Base-by-base conservation (phyloP, 352 stramenopile genomes). In the Globisporangium heterothallicum region DNA sequence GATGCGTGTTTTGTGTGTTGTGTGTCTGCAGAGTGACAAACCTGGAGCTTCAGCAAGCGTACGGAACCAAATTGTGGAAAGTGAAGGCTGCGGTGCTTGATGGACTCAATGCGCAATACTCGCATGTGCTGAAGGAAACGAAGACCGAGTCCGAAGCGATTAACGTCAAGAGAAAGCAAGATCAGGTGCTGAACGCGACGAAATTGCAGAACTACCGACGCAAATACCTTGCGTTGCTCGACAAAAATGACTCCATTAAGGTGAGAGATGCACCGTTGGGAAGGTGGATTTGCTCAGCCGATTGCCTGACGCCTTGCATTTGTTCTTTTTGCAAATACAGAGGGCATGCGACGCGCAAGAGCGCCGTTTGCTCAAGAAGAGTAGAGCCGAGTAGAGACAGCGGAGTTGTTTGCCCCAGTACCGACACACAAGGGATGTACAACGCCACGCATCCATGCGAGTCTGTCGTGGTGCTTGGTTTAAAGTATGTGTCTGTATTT, bases 1-100 rank as follows among this genome's bases (percentile, higher is more conserved):
- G n/a, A n/a, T 18, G 22, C 24, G 16, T 40, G n/a, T 19, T 48
- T 30, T 51, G 21, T 24, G 16, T 38, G 3, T 10, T 48, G n/a
- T 29, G 10, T 21, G n/a, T 29, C 21, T 40, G 41, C 61, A 79
- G 73, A n/a, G 73, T 89, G 12, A 58, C 76, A 34, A 90, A 85
- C 63, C 54, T 92, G 27, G 81, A 92, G 58, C 67, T 92, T 29
- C 69, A 87, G 52, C 80, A 92, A 38, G 65, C 66, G 22, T 92
- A 90, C 50, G 78, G 77, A 7, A 66, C 77, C 10, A 86, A 87
- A 46, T 51, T 85, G 36, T 78, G 65, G 56, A 88, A 92, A 53
- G 62, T 77, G 12, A 70, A 76, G 1, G 70, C 75, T 0, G 69
- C 74, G 6, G 56, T 90, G n/a, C 41, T 92, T 29, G 75, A 87